Percentiles rank a stretch among this genome's conserved stretches.
phyloP scores from a whole-genome alignment of 1,139 yeast genomes.

The Geotrichum restrictum region DNA sequence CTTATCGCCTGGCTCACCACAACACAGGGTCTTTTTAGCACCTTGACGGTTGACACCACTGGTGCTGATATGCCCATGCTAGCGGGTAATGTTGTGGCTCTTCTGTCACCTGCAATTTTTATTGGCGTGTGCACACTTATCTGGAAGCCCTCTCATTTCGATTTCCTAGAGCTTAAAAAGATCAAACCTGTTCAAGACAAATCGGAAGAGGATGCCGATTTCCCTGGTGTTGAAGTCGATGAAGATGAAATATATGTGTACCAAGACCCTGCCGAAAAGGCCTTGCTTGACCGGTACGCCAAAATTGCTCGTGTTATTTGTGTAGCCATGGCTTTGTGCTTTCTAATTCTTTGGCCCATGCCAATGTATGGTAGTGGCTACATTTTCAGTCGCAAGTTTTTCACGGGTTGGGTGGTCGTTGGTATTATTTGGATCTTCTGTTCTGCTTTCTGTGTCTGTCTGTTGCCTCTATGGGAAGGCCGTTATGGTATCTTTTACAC shows the following conservation, averaged over 20 bases:
- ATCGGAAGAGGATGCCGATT: constrained; percentile 12
- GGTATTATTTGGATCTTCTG: constrained; percentile 43
- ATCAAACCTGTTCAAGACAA: constrained; percentile 38
- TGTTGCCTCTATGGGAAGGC: constrained; percentile 67
- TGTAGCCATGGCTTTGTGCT: constrained; percentile 34
- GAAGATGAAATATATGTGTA: constrained; percentile 19
- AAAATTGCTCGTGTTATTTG: constrained; percentile 35
- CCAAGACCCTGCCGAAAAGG: constrained; percentile 22
- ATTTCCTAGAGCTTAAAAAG: constrained; percentile 58
- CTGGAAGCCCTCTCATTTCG: constrained; percentile 62
- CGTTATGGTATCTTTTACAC: constrained; percentile 59
- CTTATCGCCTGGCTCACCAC: constrained; percentile 49
- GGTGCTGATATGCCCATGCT: constrained; percentile 80
- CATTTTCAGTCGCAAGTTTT: constrained; percentile 43
- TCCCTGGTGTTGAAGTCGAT: constrained; percentile 17
- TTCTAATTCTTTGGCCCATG: constrained; percentile 46
- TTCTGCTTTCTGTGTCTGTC: constrained; percentile 48
- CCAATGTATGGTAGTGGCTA: constrained; percentile 46
- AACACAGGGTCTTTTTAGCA: constrained; percentile 40
- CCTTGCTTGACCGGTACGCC: constrained; percentile 22
- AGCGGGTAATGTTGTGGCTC: constrained; percentile 79
- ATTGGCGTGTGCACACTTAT: constrained; percentile 62
- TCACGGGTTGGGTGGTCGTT: constrained; percentile 44
- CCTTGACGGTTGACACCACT: constrained; percentile 56
- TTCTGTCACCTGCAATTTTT: constrained; percentile 66